A percentile compares a stretch with the other conserved stretches of the same genome.
Conservation (phyloP, 306 rosid species). For the Crotalaria pallida region DNA sequence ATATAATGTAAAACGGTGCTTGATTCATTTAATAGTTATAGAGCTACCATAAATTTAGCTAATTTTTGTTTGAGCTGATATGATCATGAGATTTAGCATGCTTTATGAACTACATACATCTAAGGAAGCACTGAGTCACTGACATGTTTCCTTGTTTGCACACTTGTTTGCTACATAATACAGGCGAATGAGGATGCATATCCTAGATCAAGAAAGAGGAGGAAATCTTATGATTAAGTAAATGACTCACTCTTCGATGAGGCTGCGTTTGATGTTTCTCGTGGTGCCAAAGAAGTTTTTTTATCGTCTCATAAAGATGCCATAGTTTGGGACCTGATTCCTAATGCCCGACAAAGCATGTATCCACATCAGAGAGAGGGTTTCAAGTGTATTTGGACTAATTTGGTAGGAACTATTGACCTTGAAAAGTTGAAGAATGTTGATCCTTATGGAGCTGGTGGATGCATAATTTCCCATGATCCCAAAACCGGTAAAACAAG, state of each 20-base stretch:
- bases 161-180: no score
- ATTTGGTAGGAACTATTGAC: constrained; percentile 24
- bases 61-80: no score
- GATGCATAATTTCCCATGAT: constrained; percentile 41
- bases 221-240: not conserved
- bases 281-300: not conserved
- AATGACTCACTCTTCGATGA: not conserved
- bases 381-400: constrained; percentile 37
- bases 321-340: constrained; percentile 39
- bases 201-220: constrained; percentile 1
- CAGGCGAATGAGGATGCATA: constrained; percentile 9
- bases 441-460: constrained; percentile 11
- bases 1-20: no score
- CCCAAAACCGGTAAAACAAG: constrained; percentile 40
- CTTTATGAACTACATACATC: no score
- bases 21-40: no score
- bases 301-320: constrained; percentile 11
- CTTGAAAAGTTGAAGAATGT: constrained; percentile 7
- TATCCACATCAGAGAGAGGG: constrained; percentile 43
- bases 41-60: no score
- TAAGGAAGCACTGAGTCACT: not conserved
- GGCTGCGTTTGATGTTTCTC: not conserved
- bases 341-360: constrained; percentile 15
- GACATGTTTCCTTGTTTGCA: not conserved
- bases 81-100: not conserved